Conservation (phyloP, 1,139 yeast species). For the Casaregolazyma lundiana region DNA sequence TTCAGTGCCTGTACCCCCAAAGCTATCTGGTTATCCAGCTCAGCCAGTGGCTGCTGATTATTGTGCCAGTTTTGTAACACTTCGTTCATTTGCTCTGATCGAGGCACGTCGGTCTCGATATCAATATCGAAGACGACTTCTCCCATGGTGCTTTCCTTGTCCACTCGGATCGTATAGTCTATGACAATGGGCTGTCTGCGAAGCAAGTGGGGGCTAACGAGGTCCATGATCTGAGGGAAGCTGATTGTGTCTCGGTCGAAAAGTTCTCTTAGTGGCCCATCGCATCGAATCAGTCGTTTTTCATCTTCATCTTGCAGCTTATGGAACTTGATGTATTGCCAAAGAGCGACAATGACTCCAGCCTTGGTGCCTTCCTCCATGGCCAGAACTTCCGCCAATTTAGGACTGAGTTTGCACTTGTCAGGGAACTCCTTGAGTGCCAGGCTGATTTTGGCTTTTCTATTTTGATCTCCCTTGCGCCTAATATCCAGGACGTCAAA, state of each 20-base stretch:
- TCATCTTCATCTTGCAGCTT: conserved; percentile 57
- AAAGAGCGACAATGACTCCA: conserved; percentile 75
- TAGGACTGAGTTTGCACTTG: conserved; percentile 58
- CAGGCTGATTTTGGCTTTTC: conserved; percentile 67
- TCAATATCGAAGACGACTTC: conserved; percentile 74
- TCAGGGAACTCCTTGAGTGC: conserved; percentile 72
- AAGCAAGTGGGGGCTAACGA: conserved; percentile 55
- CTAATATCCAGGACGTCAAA: conserved; percentile 90
- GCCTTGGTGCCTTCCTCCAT: conserved; percentile 76
- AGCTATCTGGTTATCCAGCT: conserved; percentile 56
- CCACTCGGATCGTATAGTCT: conserved; percentile 71
- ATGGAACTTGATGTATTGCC: conserved; percentile 83
- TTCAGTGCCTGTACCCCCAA: conserved; percentile 63
- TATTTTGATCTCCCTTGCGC: conserved; percentile 66
- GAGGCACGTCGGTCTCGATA: conserved; percentile 55
- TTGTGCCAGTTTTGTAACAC: conserved; percentile 42
- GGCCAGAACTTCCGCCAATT: conserved; percentile 68
- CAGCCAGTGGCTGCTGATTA: conserved; percentile 49
- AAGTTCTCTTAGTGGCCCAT: conserved; percentile 56
- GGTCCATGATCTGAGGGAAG: conserved; percentile 70
- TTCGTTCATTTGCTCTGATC: conserved; percentile 41
- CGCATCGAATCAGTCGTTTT: conserved; percentile 59
- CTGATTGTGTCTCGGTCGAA: conserved; percentile 40
- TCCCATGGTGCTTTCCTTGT: conserved; percentile 73
- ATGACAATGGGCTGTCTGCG: conserved; percentile 78